These are phyloP conservation scores for Paratrypanosoma confusum DNA, from an alignment of 208 protist genomes.

Conservation along the genomic window DNA sequence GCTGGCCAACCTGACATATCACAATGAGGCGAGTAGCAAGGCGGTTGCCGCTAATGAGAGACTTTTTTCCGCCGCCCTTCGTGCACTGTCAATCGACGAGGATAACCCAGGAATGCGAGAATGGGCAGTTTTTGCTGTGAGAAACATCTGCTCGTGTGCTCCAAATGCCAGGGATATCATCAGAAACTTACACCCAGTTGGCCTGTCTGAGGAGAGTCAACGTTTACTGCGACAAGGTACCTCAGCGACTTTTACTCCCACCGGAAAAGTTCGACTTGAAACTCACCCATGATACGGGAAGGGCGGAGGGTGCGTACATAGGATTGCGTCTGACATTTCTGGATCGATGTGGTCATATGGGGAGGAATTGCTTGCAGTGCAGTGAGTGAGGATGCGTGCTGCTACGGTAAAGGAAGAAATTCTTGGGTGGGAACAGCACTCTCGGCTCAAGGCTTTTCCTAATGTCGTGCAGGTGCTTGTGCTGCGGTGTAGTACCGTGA, in stretches of 20 bases:
- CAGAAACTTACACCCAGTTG: slow-evolving; percentile 27
- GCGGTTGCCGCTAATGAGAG: slow-evolving; percentile 24
- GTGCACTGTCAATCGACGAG: slow-evolving; percentile 66
- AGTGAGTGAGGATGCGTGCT: too few relatives aligned
- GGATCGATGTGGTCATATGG: too few relatives aligned
- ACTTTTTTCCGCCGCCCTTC: slow-evolving; percentile 47
- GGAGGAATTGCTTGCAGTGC: too few relatives aligned
- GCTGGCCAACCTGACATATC: slow-evolving; percentile 54
- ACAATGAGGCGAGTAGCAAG: slow-evolving; percentile 24
- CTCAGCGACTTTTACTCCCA: slow-evolving; percentile 21
- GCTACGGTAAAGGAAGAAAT: too few relatives aligned
- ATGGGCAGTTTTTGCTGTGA: slow-evolving; percentile 81
- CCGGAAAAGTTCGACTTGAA: slow-evolving; percentile 17
- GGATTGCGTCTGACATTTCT: too few relatives aligned
- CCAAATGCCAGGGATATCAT: slow-evolving; percentile 45
- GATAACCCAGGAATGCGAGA: slow-evolving; percentile 84
- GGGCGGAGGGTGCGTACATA: too few relatives aligned
- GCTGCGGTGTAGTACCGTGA: too few relatives aligned
- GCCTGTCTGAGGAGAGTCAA: slow-evolving; percentile 37
- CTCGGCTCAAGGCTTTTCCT: too few relatives aligned
- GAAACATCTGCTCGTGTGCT: slow-evolving; percentile 66
- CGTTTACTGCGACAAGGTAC: slow-evolving; percentile 28
- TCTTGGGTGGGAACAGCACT: too few relatives aligned
- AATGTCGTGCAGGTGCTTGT: too few relatives aligned
- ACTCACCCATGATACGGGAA: too few relatives aligned